Base-by-base conservation (phyloP, 345 rosid species). In the Aegle marmelos region DNA sequence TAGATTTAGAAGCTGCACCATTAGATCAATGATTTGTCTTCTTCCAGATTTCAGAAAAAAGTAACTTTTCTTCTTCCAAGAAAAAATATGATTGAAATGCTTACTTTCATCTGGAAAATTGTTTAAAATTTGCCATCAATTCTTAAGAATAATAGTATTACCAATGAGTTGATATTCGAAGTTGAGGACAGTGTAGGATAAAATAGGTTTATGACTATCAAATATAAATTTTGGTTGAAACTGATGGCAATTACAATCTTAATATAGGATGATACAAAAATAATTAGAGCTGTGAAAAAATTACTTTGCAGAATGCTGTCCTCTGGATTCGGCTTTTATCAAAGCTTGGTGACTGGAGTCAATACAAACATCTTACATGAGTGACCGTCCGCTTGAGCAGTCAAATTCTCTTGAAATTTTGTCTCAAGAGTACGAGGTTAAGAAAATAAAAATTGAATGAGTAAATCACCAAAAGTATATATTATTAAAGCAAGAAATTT, bases 391-490 rank as follows among this genome's bases (percentile, higher is more conserved):
- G 45, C 58, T 27, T 30, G 19, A 22, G 22, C 9, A 24, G 70
- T 45, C 60, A 74, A 74, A 41, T 60, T 74, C 27, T 28, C 77
- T 61, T 27, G 68, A 62, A 61, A 61, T 60, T 39, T 39, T 60
- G 37, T 61, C 48, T 45, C 56, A 36, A 36, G 66, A n/a, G 76
- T 73, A 37, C 1, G n/a, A 24, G 7, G 76, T 66, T 34, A 65
- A 56, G 31, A 1, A 33, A 13, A 1, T 3, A 57, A 22, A 34
- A 34, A 31, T 0, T n/a, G 13, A 9, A 19, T 21, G 7, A 64
- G 19, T 21, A 9, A n/a, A 33, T 21, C 45, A 7, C 69, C n/a
- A 65, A 34, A 25, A 13, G 1, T 14, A 62, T 62, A 27, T 17
- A 27, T 61, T 27, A 28, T 8, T 48, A 4, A 48, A 70, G n/a